Evolutionary conservation across 2,329 filamentous ascomycete species (phyloP).

Genomic region (Fusarium sp.): DNA sequence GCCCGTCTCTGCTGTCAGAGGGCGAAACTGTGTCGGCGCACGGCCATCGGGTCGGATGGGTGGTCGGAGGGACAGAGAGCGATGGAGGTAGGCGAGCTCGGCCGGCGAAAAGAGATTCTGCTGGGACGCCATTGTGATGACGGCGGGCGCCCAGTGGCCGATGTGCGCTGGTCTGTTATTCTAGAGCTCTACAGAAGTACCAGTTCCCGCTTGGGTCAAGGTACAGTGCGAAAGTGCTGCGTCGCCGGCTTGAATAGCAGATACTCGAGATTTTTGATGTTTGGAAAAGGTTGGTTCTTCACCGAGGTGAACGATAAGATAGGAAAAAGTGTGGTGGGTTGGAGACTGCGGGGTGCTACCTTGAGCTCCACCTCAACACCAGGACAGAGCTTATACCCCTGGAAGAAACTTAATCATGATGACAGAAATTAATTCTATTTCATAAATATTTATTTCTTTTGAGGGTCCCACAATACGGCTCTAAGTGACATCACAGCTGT

Average conservation of each 20-base stretch:
- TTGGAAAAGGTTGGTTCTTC: slow-evolving; percentile 47
- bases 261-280: slow-evolving; percentile 27
- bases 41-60: slow-evolving; percentile 94
- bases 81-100: slow-evolving; percentile 95
- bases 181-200: neutral
- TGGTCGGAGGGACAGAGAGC: slow-evolving; percentile 83
- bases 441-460: too few species aligned
- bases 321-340: slow-evolving; percentile 41
- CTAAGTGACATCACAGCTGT: too few species aligned
- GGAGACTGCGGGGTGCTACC: slow-evolving; percentile 39
- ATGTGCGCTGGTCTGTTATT: neutral
- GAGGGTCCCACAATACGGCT: too few species aligned
- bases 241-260: slow-evolving; percentile 30
- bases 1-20: slow-evolving; percentile 89
- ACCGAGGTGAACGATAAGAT: slow-evolving; percentile 55
- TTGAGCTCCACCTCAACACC: neutral
- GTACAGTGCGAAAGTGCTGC: slow-evolving; percentile 17
- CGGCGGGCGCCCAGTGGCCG: neutral
- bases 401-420: too few species aligned
- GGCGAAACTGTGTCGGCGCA: slow-evolving; percentile 87
- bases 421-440: too few species aligned
- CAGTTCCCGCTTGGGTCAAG: neutral
- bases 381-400: neutral
- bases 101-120: slow-evolving; percentile 90
- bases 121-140: slow-evolving; percentile 73